Base-by-base conservation (phyloP, 306 rosid genomes). In the Cicer yamashitae region DNA sequence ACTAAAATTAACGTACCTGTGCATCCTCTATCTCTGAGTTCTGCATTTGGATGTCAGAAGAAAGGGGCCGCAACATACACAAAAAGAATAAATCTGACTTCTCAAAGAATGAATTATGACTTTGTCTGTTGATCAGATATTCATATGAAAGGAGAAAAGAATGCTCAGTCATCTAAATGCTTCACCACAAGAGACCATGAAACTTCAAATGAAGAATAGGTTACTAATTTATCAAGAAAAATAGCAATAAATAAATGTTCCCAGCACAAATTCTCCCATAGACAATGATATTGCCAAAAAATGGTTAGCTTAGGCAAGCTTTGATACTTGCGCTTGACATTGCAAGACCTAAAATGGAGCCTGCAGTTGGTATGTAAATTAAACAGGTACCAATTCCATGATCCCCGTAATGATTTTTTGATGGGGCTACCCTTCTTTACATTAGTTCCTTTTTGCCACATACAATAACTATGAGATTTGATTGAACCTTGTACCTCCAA, bases 41-140 rank as follows among this genome's bases (percentile, higher is more conserved):
- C 79, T 94, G 94, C 75, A 51, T 71, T 79, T 86, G 85, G 77
- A 91, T 90, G 65, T 86, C 81, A 56, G 61, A 89, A 63, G 96
- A 82, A 70, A 85, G 87, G 14, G 96, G 91, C 39, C 71, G 88
- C 87, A 94, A 8, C 86, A 87, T 39, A 89, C 98, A 91, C 70
- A 91, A 72, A 46, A 94, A 87, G 86, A 81, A 91, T 50, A 94
- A 79, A 79, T 90, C 89, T 2, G 96, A 90, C 89, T 94, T 94
- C 78, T 85, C 93, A 87, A 85, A 91, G 81, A 94, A 90, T 38
- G 87, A 46, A 82, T 85, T 81, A 76, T 86, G 94, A 59, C 84
- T 87, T 76, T 91, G 90, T 71, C 98, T 94, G 93, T 75, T 22
- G 58, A 71, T 45, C n/a, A 48, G 6, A 75, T 72, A 78, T 76